Evolutionary conservation across 169 alveolate genomes (phyloP).

Genomic region (Plasmodium relictum): DNA sequence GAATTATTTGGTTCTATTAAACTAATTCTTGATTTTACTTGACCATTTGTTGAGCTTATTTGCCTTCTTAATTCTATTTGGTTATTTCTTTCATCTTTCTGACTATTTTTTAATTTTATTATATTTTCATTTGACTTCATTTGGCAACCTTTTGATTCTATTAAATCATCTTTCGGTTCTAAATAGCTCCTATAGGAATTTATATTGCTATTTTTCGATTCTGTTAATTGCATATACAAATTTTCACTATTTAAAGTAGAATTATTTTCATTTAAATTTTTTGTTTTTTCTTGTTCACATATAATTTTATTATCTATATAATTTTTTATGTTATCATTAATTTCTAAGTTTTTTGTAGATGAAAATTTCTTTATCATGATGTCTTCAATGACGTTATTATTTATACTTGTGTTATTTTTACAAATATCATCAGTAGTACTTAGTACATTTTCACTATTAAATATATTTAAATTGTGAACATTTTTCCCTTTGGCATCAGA

Average conservation of each 20-base stretch:
- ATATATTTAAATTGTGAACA: not conserved
- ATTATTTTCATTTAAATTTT: not conserved
- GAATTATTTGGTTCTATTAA: slow-evolving; percentile 13
- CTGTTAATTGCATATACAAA: too few relatives aligned
- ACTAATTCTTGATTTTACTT: not conserved
- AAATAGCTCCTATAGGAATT: too few relatives aligned
- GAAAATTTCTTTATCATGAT: slow-evolving; percentile 3
- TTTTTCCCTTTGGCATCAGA: not conserved
- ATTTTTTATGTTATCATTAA: slow-evolving; percentile 4
- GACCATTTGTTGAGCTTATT: slow-evolving; percentile 8
- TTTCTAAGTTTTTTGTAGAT: slow-evolving; percentile 15
- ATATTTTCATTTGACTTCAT: too few relatives aligned
- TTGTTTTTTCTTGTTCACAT: not conserved
- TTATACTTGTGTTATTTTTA: not conserved
- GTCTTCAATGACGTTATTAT: not conserved
- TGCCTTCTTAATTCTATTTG: not conserved
- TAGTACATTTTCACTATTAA: not conserved
- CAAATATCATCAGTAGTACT: not conserved
- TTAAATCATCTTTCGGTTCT: too few relatives aligned
- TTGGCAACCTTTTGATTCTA: too few relatives aligned
- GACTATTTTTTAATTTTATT: not conserved
- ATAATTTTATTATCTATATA: not conserved
- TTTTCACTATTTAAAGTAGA: not conserved
- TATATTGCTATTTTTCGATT: too few relatives aligned
- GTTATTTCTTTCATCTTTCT: slow-evolving; percentile 9